Evolutionary conservation across 495 filamentous ascomycete species (phyloP).

Genomic region (Talaromyces wortmannii): DNA sequence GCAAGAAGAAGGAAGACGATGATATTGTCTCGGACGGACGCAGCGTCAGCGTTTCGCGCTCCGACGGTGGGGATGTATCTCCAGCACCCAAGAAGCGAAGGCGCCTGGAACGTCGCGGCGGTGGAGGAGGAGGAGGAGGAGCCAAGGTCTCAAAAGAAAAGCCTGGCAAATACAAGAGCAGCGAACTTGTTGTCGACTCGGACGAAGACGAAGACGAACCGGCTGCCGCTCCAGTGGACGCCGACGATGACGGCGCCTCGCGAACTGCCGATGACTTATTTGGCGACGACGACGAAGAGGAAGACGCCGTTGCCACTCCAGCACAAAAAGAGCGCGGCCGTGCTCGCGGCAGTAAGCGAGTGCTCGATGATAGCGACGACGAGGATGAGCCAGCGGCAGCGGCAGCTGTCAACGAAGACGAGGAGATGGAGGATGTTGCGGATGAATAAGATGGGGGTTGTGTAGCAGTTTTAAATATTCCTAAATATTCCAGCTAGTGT

Average conservation of each 20-base stretch:
- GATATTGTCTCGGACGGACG: slow-evolving; percentile 26
- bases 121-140: slow-evolving; percentile 14
- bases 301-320: slow-evolving; percentile 16
- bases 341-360: slow-evolving; percentile 25
- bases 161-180: slow-evolving; percentile 66
- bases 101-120: slow-evolving; percentile 45
- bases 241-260: slow-evolving; percentile 28
- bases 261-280: slow-evolving; percentile 16
- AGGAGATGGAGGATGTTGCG: slow-evolving; percentile 15
- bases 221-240: slow-evolving; percentile 18
- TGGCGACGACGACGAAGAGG: slow-evolving; percentile 23
- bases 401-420: slow-evolving; percentile 10
- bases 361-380: slow-evolving; percentile 40
- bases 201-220: slow-evolving; percentile 48
- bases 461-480: neutral
- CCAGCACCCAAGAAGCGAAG: slow-evolving; percentile 43
- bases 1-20: slow-evolving; percentile 60
- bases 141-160: slow-evolving; percentile 35
- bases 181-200: slow-evolving; percentile 72
- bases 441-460: neutral
- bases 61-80: slow-evolving; percentile 18
- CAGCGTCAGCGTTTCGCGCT: slow-evolving; percentile 21
- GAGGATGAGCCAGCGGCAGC: slow-evolving; percentile 19
- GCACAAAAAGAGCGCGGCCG: slow-evolving; percentile 23
- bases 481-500: neutral